These are phyloP conservation scores for Nigrospora sphaerica DNA, from an alignment of 2,329 filamentous ascomycete species.

Conservation along the genomic window DNA sequence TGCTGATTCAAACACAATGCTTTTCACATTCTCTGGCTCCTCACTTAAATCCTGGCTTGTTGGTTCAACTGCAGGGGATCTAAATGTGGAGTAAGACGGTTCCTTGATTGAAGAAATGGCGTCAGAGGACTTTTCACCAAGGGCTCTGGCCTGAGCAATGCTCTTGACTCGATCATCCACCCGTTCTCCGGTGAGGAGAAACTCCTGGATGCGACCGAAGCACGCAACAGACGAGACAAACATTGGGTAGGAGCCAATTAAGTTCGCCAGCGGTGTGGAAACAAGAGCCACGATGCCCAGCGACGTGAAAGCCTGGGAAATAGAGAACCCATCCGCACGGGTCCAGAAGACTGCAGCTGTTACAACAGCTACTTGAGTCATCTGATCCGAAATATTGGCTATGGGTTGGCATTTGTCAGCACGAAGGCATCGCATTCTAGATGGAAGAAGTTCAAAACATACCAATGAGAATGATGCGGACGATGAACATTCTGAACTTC, in stretches of 20 bases:
- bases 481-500: background rate
- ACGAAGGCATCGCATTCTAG: background rate
- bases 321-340: conserved; percentile 22
- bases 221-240: background rate
- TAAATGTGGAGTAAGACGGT: background rate
- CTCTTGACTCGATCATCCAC: background rate
- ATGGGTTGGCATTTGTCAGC: background rate
- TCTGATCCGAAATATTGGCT: background rate
- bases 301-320: conserved; percentile 29
- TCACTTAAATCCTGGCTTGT: background rate
- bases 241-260: background rate
- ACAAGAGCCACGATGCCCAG: conserved; percentile 12
- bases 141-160: background rate
- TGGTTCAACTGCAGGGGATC: no score
- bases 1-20: background rate
- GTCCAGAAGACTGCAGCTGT: conserved; percentile 3
- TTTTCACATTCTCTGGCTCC: no score
- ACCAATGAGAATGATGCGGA: background rate
- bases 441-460: background rate
- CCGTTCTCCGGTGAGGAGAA: background rate
- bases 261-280: conserved; percentile 1
- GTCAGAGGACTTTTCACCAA: background rate
- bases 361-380: background rate
- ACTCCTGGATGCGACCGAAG: conserved; percentile 2
- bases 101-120: background rate